These are phyloP conservation scores for Plasmopara muralis DNA, from an alignment of 352 stramenopile genomes.

Conservation along the genomic window DNA sequence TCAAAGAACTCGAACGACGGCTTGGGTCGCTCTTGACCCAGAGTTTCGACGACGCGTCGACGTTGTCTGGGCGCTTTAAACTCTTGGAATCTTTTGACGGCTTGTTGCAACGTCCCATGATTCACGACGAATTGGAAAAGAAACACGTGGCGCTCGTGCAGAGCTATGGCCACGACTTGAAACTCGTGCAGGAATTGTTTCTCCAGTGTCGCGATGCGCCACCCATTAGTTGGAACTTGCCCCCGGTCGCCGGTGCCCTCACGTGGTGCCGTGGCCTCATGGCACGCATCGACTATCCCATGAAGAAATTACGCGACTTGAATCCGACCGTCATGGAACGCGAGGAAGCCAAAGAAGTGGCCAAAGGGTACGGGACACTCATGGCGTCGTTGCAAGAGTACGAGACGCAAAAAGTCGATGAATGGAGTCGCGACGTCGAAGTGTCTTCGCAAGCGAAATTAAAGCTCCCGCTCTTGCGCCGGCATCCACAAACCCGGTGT, in stretches of 20 bases:
- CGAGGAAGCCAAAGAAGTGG: conserved; percentile 97
- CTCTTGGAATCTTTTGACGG: conserved; percentile 96
- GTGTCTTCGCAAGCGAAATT: conserved; percentile 93
- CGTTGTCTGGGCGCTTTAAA: conserved; percentile 97
- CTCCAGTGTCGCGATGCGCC: conserved; percentile 89
- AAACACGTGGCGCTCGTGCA: conserved; percentile 96
- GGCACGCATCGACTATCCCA: conserved; percentile 94
- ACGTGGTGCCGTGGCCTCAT: conserved; percentile 95
- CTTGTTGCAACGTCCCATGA: conserved; percentile 92
- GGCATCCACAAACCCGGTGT: conserved; percentile 84
- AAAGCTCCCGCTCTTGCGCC: conserved; percentile 90
- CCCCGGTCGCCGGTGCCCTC: conserved; percentile 91
- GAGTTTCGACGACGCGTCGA: conserved; percentile 96
- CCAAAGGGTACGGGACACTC: conserved; percentile 95
- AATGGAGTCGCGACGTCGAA: conserved; percentile 95
- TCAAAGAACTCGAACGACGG: conserved; percentile 97
- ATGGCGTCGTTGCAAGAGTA: conserved; percentile 96
- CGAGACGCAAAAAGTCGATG: conserved; percentile 94
- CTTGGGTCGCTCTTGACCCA: conserved; percentile 95
- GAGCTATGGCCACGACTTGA: conserved; percentile 94
- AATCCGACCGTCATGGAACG: conserved; percentile 96
- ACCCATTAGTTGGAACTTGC: conserved; percentile 93
- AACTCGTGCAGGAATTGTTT: conserved; percentile 96
- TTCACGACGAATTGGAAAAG: conserved; percentile 96
- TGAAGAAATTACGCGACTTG: conserved; percentile 95